Conservation (phyloP, 139 green algal genomes). For the Chlamydomonas sp. region DNA sequence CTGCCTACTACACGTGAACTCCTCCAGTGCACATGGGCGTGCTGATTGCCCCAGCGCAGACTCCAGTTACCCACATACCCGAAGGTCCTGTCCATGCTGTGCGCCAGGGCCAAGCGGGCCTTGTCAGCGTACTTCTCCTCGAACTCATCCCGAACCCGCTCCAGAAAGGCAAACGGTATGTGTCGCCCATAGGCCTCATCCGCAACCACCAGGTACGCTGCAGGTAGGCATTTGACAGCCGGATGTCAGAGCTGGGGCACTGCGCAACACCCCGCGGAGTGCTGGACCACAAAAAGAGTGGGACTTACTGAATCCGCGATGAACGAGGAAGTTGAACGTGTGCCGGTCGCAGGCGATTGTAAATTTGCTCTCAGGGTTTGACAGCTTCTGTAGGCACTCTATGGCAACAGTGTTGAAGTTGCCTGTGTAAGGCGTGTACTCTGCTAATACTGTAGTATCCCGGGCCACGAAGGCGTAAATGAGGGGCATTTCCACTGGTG, state of each 20-base stretch:
- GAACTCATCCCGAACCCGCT: conserved; percentile 77
- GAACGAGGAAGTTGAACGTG: conserved; percentile 90
- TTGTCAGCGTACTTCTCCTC: conserved; percentile 77
- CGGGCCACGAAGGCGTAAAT: conserved; percentile 88
- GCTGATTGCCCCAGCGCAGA: no score
- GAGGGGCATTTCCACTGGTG: conserved; percentile 69
- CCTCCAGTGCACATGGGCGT: no score
- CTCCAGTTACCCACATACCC: conserved; percentile 45
- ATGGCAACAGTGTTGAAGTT: conserved; percentile 95
- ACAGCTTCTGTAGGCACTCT: conserved; percentile 84
- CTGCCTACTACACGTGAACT: no score
- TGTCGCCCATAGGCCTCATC: conserved; percentile 90
- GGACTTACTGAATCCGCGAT: conserved; percentile 76
- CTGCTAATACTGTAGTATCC: conserved; percentile 81
- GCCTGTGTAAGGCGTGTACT: conserved; percentile 91
- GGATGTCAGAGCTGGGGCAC: not conserved
- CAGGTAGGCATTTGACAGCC: not conserved
- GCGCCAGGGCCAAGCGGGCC: conserved; percentile 69
- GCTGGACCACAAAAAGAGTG: not conserved
- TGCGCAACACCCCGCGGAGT: not conserved
- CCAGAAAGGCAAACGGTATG: conserved; percentile 96
- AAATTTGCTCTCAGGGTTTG: conserved; percentile 72
- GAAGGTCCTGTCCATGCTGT: conserved; percentile 89
- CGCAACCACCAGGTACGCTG: conserved; percentile 93
- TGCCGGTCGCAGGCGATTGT: conserved; percentile 83